A percentile compares a stretch with the other conserved stretches of the same genome.
Evolutionary conservation across 148 eudicot species (phyloP).

Genomic region (Rheum nobile): DNA sequence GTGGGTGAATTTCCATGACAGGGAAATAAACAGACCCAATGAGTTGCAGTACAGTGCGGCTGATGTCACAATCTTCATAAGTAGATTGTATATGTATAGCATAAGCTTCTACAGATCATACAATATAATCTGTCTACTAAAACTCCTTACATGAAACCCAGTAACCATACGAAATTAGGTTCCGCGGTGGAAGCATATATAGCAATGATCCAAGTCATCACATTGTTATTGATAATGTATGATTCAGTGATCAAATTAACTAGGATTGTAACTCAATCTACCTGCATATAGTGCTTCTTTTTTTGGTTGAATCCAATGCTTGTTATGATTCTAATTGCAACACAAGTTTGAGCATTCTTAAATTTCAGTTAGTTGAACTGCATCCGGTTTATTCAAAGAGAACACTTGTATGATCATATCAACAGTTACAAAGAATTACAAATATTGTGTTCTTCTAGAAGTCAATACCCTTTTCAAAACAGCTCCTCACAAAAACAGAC

Average conservation of each 20-base stretch:
- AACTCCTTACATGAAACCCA: background rate
- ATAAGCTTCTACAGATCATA: background rate
- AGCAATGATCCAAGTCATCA: background rate
- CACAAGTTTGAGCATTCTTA: background rate
- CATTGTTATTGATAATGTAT: background rate
- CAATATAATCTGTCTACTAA: background rate
- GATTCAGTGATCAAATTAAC: background rate
- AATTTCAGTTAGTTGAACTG: background rate
- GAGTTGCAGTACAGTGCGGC: background rate
- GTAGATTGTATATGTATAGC: background rate
- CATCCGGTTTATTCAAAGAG: background rate
- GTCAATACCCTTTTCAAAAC: background rate
- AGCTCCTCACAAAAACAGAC: background rate
- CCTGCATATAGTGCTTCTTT: background rate
- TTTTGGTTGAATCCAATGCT: background rate
- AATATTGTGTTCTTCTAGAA: background rate
- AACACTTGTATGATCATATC: background rate
- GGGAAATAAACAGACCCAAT: background rate
- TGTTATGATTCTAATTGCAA: background rate
- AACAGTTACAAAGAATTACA: background rate
- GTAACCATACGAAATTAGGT: background rate
- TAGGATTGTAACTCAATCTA: background rate
- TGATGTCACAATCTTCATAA: background rate
- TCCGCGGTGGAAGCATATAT: background rate
- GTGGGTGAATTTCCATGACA: conserved; percentile 13